Evolutionary conservation across 192 early-diverging fungal genomes (phyloP), one percentile per base, ranked within the genome.

Genomic region (Podila horticola): DNA sequence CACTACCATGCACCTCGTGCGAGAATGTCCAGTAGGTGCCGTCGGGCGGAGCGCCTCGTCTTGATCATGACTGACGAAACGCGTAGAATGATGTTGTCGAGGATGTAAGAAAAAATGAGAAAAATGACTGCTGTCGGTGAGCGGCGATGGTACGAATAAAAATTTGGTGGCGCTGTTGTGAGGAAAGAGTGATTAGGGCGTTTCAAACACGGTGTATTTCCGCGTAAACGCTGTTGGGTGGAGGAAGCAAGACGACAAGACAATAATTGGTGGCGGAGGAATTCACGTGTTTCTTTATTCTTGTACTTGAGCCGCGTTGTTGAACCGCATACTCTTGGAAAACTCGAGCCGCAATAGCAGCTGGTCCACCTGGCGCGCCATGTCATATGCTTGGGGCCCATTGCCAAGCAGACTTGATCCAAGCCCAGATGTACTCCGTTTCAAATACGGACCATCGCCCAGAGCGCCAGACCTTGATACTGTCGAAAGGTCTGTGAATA

Each of bases 261-360:
- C 29, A 52, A n/a, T 10, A 52, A n/a, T 7, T n/a, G n/a, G 4
- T 5, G 20, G n/a, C 17, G n/a, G 8, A 51, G 11, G n/a, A 20
- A 22, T 52, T 52, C n/a, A 17, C 20, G 0, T 22, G n/a, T n/a
- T 52, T 22, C 12, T 55, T 55, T 55, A 55, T 24, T 55, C 52
- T 55, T 55, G 20, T 9, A 24, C 52, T n/a, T 24, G n/a, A 26
- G 52, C 24, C 52, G 24, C 34, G 36, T 33, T 38, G 28, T 51
- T 64, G 19, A 81, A 81, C 67, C 77, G 72, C 22, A 69, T 63
- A n/a, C 66, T 64, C 58, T 81, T 81, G 26, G 67, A 81, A 33
- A 68, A 81, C 62, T 81, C 77, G 0, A 81, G 67, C 20, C 77
- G 31, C 13, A 81, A 36, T 1, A 81, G 48, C 36, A 81, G 67